phyloP scores from a whole-genome alignment of 2,329 filamentous ascomycete genomes.

The Penicillium janthinellum region DNA sequence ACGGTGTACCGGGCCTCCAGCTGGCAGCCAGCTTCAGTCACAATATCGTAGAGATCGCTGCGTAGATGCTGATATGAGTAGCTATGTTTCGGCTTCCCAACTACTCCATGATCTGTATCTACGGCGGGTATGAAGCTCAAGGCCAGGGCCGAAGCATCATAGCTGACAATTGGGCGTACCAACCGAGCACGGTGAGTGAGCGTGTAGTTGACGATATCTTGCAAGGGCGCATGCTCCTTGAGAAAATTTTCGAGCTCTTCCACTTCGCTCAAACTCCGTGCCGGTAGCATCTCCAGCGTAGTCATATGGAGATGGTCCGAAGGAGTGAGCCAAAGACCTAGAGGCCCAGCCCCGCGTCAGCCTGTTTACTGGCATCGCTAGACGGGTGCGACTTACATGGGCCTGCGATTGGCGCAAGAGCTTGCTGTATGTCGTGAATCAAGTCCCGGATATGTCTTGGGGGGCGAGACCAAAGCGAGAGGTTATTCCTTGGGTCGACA shows the following conservation, averaged over 20 bases:
- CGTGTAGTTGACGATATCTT: constrained; percentile 66
- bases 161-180: constrained; percentile 79
- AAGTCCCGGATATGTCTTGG: constrained; percentile 70
- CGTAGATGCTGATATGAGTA: constrained; percentile 93
- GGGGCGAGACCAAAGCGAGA: constrained; percentile 87
- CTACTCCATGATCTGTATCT: constrained; percentile 50
- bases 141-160: constrained; percentile 81
- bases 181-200: constrained; percentile 70
- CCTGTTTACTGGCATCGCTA: neutral
- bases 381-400: constrained; percentile 61
- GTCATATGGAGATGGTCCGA: constrained; percentile 79
- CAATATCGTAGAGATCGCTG: constrained; percentile 70
- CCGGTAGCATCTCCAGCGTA: constrained; percentile 80
- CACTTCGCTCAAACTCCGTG: constrained; percentile 70
- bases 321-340: constrained; percentile 87
- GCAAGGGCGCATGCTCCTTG: constrained; percentile 52
- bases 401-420: constrained; percentile 60
- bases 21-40: constrained; percentile 63
- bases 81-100: constrained; percentile 55
- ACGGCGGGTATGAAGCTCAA: constrained; percentile 83
- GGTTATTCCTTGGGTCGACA: constrained; percentile 74
- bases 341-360: neutral
- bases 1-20: constrained; percentile 82
- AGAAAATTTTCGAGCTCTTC: constrained; percentile 62
- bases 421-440: constrained; percentile 67